These are phyloP conservation scores for Colletotrichum trifolii DNA, from an alignment of 2,329 filamentous ascomycete genomes.

Conservation along the genomic window DNA sequence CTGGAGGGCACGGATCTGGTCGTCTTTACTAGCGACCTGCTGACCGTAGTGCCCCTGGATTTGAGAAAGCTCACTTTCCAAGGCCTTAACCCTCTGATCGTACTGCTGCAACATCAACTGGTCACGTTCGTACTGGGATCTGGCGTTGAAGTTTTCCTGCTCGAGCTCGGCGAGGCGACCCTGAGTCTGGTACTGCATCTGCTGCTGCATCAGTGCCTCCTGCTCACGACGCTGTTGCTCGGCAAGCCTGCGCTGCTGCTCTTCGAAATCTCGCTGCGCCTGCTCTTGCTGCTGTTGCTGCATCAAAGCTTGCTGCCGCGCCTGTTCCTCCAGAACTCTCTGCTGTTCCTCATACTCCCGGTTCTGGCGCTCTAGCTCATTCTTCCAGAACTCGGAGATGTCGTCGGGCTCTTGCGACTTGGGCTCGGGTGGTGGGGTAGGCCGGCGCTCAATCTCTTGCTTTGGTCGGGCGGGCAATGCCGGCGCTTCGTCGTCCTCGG, in stretches of 20 bases:
- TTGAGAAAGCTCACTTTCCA: slow-evolving; percentile 87
- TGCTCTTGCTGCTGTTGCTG: slow-evolving; percentile 87
- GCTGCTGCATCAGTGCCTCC: slow-evolving; percentile 87
- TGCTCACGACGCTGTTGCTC: slow-evolving; percentile 93
- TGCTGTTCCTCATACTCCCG: slow-evolving; percentile 97
- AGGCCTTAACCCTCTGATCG: slow-evolving; percentile 90
- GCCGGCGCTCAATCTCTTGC: slow-evolving; percentile 75
- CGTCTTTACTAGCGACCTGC: slow-evolving; percentile 89
- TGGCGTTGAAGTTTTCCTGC: slow-evolving; percentile 91
- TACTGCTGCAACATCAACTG: slow-evolving; percentile 98
- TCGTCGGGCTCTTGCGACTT: slow-evolving; percentile 87
- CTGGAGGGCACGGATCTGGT: slow-evolving; percentile 91
- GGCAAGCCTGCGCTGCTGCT: slow-evolving; percentile 86
- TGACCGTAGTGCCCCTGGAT: slow-evolving; percentile 86
- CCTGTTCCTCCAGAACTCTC: slow-evolving; percentile 85
- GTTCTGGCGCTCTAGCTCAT: slow-evolving; percentile 89
- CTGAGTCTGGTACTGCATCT: slow-evolving; percentile 93
- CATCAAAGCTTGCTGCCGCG: slow-evolving; percentile 81
- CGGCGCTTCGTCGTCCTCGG: slow-evolving; percentile 85
- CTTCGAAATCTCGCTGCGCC: slow-evolving; percentile 94
- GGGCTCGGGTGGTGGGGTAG: slow-evolving; percentile 75
- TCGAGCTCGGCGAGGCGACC: slow-evolving; percentile 96
- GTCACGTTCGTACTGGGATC: slow-evolving; percentile 96
- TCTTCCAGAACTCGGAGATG: slow-evolving; percentile 98
- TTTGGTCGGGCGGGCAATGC: slow-evolving; percentile 84